These are phyloP conservation scores for Panus rudis DNA, from an alignment of 768 basidiomycete genomes.

Conservation along the genomic window DNA sequence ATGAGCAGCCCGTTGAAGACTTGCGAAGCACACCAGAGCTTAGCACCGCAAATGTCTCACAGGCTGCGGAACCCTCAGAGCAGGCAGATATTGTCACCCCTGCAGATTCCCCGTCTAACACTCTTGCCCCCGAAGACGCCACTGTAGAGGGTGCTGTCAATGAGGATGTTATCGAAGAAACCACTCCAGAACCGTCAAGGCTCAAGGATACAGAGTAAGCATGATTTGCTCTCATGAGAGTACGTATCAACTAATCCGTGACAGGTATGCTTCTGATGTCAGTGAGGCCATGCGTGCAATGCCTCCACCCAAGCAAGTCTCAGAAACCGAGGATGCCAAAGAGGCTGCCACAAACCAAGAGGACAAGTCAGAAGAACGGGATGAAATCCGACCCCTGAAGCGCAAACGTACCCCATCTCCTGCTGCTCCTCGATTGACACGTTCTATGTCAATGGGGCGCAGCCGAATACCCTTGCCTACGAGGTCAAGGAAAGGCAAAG, in stretches of 20 bases:
- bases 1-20: not conserved
- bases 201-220: no score
- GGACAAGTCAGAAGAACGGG: not conserved
- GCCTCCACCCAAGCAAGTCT: no score
- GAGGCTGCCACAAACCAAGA: not conserved
- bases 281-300: no score
- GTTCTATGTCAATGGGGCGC: conserved; percentile 5
- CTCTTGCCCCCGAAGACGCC: no score
- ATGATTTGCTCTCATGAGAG: no score
- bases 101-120: conserved; percentile 14
- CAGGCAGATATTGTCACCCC: conserved; percentile 15
- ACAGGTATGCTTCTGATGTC: no score
- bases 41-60: not conserved
- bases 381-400: conserved; percentile 2
- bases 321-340: not conserved
- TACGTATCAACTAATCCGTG: no score
- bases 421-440: conserved; percentile 3
- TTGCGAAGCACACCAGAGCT: no score
- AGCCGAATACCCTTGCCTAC: no score
- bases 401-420: conserved; percentile 9
- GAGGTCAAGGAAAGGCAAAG: conserved; percentile 15
- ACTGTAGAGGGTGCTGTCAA: no score
- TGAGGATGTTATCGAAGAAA: conserved; percentile 8
- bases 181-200: not conserved
- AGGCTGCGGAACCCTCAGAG: conserved; percentile 15